Percentiles rank a stretch among this genome's conserved stretches.
These are phyloP conservation scores for Priceomyces fermenticarens DNA, from an alignment of 805 yeast species.

Conservation along the genomic window DNA sequence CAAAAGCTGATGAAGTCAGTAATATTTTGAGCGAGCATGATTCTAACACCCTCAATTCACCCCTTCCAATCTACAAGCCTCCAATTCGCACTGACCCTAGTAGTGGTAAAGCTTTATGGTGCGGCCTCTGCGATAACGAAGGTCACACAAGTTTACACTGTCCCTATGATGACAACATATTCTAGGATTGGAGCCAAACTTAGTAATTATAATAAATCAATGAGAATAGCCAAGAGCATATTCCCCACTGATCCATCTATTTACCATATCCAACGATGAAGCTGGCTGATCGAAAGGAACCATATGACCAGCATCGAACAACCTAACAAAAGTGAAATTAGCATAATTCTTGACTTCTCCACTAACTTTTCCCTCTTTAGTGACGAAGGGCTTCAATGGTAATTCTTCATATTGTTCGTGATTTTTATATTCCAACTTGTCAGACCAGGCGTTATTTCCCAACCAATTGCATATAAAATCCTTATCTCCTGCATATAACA, in stretches of 20 bases:
- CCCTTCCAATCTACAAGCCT: slow-evolving; percentile 50
- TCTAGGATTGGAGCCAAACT: slow-evolving; percentile 17
- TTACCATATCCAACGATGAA: slow-evolving; percentile 73
- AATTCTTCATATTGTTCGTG: slow-evolving; percentile 16
- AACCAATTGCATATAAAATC: slow-evolving; percentile 47
- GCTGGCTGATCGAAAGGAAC: slow-evolving; percentile 89
- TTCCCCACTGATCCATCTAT: slow-evolving; percentile 80
- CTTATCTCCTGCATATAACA: slow-evolving; percentile 44
- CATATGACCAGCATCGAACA: slow-evolving; percentile 94
- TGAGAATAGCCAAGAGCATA: slow-evolving; percentile 23
- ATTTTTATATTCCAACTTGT: slow-evolving; percentile 24
- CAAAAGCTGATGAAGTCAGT: neutral
- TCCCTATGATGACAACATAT: slow-evolving; percentile 71
- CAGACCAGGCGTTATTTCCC: slow-evolving; percentile 43
- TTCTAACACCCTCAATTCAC: slow-evolving; percentile 7
- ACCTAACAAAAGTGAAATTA: slow-evolving; percentile 75
- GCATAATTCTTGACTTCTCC: slow-evolving; percentile 78
- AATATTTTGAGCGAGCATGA: neutral
- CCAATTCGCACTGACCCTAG: slow-evolving; percentile 56
- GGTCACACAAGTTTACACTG: slow-evolving; percentile 90
- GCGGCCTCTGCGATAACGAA: slow-evolving; percentile 86
- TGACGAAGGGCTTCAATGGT: slow-evolving; percentile 38
- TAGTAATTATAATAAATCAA: neutral
- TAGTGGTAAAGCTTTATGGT: slow-evolving; percentile 77
- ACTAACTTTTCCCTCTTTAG: slow-evolving; percentile 33